Percentiles rank a stretch among this genome's conserved stretches.
Conservation (phyloP, 495 filamentous ascomycete species). For the Ramalina intermedia region DNA sequence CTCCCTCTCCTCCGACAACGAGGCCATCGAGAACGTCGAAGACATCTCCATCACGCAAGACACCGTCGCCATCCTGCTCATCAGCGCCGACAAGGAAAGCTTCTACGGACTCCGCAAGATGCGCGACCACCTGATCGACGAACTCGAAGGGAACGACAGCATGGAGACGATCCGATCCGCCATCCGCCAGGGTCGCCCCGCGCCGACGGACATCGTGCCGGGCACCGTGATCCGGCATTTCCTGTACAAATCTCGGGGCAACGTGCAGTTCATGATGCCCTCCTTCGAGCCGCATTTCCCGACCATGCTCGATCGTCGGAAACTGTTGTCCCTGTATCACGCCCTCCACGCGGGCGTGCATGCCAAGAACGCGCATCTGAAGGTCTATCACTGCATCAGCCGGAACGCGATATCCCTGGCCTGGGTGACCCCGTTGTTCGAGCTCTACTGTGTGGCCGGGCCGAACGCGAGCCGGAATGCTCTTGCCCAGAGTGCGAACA, state of each 20-base stretch:
- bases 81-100: constrained; percentile 80
- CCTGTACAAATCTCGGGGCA: constrained; percentile 80
- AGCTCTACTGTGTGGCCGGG: constrained; percentile 87
- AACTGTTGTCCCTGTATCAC: constrained; percentile 72
- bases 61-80: constrained; percentile 80
- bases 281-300: constrained; percentile 59
- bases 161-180: constrained; percentile 61
- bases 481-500: constrained; percentile 72
- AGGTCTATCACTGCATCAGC: constrained; percentile 65
- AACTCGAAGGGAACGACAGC: constrained; percentile 60
- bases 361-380: constrained; percentile 65
- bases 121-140: constrained; percentile 34
- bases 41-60: constrained; percentile 40
- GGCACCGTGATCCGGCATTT: constrained; percentile 75
- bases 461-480: constrained; percentile 59
- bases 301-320: constrained; percentile 48
- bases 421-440: constrained; percentile 82
- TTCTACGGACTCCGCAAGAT: constrained; percentile 83
- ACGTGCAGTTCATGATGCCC: constrained; percentile 93
- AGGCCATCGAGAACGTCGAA: constrained; percentile 20
- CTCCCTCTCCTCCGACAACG: constrained; percentile 15
- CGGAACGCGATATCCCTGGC: constrained; percentile 64
- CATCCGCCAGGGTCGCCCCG: constrained; percentile 54
- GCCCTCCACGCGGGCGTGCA: constrained; percentile 73
- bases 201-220: constrained; percentile 59